Conservation (phyloP, 805 yeast species). For the Suhomyces faveliae region DNA sequence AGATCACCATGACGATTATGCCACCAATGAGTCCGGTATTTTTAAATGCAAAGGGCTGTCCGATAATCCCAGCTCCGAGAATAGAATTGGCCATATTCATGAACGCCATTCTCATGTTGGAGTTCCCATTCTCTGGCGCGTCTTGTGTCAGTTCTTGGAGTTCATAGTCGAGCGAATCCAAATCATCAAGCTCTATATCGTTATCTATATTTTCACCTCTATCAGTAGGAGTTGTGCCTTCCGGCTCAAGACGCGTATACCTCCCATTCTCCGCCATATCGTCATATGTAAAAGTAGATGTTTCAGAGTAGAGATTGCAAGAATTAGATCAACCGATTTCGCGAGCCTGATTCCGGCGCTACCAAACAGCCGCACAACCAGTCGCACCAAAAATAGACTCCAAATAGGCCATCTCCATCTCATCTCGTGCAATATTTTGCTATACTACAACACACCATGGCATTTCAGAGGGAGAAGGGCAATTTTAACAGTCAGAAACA, state of each 20-base stretch:
- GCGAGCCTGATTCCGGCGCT: no score
- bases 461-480: constrained; percentile 8
- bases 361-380: not conserved
- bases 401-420: no score
- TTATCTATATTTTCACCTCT: constrained; percentile 4
- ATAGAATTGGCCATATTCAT: constrained; percentile 97
- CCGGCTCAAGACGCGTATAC: constrained; percentile 2
- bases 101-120: constrained; percentile 75
- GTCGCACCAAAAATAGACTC: no score
- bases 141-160: constrained; percentile 1
- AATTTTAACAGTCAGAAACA: constrained; percentile 19
- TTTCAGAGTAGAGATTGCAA: no score
- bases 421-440: constrained; percentile 2
- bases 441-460: constrained; percentile 6
- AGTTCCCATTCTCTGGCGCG: constrained; percentile 26
- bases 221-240: not conserved
- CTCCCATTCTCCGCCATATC: not conserved
- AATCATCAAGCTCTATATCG: constrained; percentile 16
- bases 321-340: no score
- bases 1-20: constrained; percentile 51
- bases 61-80: constrained; percentile 93
- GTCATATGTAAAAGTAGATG: no score
- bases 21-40: constrained; percentile 83
- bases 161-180: constrained; percentile 19
- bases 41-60: constrained; percentile 84